A percentile compares a stretch with the other conserved stretches of the same genome.
Evolutionary conservation across 768 basidiomycete genomes (phyloP).

Genomic region (Leccinum rimulosum): DNA sequence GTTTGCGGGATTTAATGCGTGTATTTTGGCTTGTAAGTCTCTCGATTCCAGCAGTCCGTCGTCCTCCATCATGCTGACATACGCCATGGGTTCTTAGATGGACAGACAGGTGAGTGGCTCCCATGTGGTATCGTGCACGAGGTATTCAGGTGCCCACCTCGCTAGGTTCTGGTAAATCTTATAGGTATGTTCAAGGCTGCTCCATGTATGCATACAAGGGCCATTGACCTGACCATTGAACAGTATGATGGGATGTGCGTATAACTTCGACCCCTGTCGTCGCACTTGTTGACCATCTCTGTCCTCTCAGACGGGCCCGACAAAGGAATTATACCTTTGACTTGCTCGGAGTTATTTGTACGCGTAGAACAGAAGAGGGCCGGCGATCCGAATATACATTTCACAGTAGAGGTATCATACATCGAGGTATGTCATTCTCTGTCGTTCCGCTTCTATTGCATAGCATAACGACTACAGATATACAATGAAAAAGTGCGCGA

Average conservation of each 20-base stretch:
- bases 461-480: constrained; percentile 47
- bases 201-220: not conserved
- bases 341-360: constrained; percentile 88
- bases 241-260: constrained; percentile 96
- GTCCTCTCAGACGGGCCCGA: constrained; percentile 75
- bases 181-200: constrained; percentile 56
- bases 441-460: not conserved
- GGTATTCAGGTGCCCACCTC: constrained; percentile 5
- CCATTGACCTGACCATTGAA: constrained; percentile 10
- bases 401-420: constrained; percentile 97
- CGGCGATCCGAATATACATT: constrained; percentile 65
- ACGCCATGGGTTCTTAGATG: constrained; percentile 40
- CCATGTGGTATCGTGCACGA: constrained; percentile 1
- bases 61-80: not conserved
- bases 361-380: constrained; percentile 68
- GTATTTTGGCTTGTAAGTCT: constrained; percentile 95
- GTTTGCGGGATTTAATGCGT: constrained; percentile 96
- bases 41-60: constrained; percentile 3
- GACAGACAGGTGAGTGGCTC: constrained; percentile 74
- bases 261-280: constrained; percentile 2
- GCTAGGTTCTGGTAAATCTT: constrained; percentile 87
- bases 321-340: constrained; percentile 97
- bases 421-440: constrained; percentile 66
- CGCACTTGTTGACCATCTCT: constrained; percentile 5
- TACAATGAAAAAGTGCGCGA: constrained; percentile 99